Conservation (phyloP, 441 rosid species). For the Biscutella laevigata region DNA sequence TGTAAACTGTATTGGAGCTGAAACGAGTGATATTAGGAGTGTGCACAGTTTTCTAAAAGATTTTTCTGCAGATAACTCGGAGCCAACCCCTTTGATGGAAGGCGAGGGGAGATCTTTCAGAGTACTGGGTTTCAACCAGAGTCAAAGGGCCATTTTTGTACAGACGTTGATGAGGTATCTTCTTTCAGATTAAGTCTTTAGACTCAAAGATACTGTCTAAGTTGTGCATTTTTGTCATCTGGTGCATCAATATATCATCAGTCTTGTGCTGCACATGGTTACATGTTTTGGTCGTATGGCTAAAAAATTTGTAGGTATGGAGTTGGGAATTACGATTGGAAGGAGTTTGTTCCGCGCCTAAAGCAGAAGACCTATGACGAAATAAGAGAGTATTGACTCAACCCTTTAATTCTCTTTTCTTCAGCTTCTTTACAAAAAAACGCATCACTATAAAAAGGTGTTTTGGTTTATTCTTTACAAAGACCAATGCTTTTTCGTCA, state of each 20-base stretch:
- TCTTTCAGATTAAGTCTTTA: slow-evolving; percentile 8
- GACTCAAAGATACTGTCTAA: not conserved
- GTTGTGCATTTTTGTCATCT: not conserved
- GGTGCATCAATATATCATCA: not conserved
- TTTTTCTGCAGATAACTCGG: slow-evolving; percentile 50
- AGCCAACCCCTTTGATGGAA: slow-evolving; percentile 90
- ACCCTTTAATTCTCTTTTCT: slow-evolving; percentile 18
- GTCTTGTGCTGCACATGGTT: slow-evolving; percentile 2
- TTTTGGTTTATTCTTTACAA: not conserved
- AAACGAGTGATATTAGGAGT: not conserved
- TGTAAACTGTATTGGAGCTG: not conserved
- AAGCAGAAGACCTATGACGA: slow-evolving; percentile 91
- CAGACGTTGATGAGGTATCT: slow-evolving; percentile 86
- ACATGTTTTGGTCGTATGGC: not conserved
- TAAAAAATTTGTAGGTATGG: slow-evolving; percentile 60
- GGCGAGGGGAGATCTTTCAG: slow-evolving; percentile 96
- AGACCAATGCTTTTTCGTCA: not conserved
- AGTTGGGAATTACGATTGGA: slow-evolving; percentile 84
- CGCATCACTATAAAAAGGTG: not conserved
- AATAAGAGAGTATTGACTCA: slow-evolving; percentile 52
- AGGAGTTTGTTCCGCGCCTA: slow-evolving; percentile 71
- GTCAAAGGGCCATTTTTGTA: slow-evolving; percentile 90
- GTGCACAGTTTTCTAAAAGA: not conserved
- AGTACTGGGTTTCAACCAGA: slow-evolving; percentile 90
- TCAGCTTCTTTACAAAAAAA: not conserved